phyloP scores from a whole-genome alignment of 2,329 filamentous ascomycete species.

The Aspergillus transmontanensis region DNA sequence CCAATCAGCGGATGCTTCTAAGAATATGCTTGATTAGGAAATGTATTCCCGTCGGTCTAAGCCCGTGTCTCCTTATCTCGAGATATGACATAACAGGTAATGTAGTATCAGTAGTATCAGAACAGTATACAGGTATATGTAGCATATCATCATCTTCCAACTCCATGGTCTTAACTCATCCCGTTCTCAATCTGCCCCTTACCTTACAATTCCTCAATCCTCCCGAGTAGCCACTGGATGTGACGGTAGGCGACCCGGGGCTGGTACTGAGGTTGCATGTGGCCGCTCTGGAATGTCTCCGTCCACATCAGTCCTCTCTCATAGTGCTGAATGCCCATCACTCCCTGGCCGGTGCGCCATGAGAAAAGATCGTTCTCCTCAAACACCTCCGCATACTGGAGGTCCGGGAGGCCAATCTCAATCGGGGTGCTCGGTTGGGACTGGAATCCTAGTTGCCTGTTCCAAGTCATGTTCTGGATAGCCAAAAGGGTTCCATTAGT shows the following conservation, averaged over 20 bases:
- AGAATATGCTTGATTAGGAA: not conserved
- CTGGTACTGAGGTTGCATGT: conserved; percentile 62
- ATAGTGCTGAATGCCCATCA: conserved; percentile 70
- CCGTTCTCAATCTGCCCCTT: not conserved
- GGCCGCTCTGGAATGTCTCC: conserved; percentile 38
- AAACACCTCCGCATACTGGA: conserved; percentile 54
- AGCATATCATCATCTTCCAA: not conserved
- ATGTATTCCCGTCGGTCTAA: conserved; percentile 4
- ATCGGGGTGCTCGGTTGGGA: conserved; percentile 58
- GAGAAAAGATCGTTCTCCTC: conserved; percentile 65
- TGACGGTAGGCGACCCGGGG: conserved; percentile 70
- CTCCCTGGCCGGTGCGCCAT: conserved; percentile 64
- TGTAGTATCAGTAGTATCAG: too few relatives aligned
- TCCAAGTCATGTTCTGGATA: conserved; percentile 85
- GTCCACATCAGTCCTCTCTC: conserved; percentile 79
- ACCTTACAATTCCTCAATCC: conserved; percentile 29
- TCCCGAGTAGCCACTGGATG: conserved; percentile 47
- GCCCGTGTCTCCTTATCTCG: not conserved
- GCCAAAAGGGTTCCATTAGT: conserved; percentile 71
- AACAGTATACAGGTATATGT: not conserved
- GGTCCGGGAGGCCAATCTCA: conserved; percentile 46
- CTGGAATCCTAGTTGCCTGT: conserved; percentile 72
- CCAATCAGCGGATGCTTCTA: not conserved
- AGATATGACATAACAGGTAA: not conserved
- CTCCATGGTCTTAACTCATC: not conserved